These are phyloP conservation scores for Cylindrotheca closterium DNA, from an alignment of 108 stramenopile species.

Conservation along the genomic window DNA sequence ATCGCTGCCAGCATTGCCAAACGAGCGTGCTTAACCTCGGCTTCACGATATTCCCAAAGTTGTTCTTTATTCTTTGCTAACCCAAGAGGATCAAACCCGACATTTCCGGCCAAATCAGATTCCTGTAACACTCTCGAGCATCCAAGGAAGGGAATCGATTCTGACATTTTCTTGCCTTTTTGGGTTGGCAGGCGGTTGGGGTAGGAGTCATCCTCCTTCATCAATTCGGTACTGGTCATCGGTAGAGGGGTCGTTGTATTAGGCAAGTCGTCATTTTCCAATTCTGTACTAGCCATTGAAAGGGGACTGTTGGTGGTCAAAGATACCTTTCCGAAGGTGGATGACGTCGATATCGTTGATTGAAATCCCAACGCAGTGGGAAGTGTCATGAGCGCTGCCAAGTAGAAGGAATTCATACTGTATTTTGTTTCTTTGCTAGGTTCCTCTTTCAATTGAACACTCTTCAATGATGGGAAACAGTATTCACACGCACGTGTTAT, in stretches of 20 bases:
- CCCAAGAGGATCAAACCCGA: constrained; percentile 89
- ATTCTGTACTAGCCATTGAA: not conserved
- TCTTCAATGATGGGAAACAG: too few relatives aligned
- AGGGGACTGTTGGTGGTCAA: not conserved
- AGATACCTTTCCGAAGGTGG: not conserved
- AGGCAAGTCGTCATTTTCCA: not conserved
- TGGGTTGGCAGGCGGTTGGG: constrained; percentile 11
- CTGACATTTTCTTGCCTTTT: constrained; percentile 35
- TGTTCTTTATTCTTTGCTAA: constrained; percentile 53
- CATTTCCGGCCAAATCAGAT: constrained; percentile 68
- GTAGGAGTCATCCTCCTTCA: not conserved
- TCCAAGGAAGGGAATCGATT: constrained; percentile 67
- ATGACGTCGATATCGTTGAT: not conserved
- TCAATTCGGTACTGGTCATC: not conserved
- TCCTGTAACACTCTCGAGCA: constrained; percentile 46
- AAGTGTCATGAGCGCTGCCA: too few relatives aligned
- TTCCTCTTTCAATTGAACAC: too few relatives aligned
- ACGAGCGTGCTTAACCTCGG: constrained; percentile 87
- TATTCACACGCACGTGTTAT: too few relatives aligned
- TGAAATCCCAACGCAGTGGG: not conserved
- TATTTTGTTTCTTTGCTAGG: too few relatives aligned
- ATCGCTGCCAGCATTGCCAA: constrained; percentile 86
- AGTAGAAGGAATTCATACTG: too few relatives aligned
- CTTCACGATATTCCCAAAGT: constrained; percentile 69
- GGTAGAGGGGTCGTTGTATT: not conserved